Conservation (phyloP, 257 asterid species). For the Solanum clarkiae region DNA sequence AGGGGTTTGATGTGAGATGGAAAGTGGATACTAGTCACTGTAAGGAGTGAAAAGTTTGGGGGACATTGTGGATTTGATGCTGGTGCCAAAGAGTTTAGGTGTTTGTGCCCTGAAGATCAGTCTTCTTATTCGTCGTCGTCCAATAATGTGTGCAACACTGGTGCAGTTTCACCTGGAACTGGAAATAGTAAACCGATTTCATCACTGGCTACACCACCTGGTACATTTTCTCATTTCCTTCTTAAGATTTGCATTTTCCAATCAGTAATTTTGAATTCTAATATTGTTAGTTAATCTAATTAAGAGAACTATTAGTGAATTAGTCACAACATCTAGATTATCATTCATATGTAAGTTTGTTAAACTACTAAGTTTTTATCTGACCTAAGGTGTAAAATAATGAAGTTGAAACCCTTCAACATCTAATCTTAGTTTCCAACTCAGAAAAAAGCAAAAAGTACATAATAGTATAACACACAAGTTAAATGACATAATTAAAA, state of each 20-base stretch:
- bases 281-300: neutral
- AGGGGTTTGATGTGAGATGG: constrained; percentile 37
- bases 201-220: neutral
- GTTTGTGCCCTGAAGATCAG: constrained; percentile 30
- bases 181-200: neutral
- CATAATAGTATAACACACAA: too few relatives aligned
- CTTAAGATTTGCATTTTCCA: neutral
- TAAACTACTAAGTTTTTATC: neutral
- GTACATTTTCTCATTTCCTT: neutral
- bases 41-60: constrained; percentile 26
- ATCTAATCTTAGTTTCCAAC: neutral
- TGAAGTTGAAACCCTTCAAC: neutral
- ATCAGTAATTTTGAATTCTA: neutral
- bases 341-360: neutral
- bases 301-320: neutral
- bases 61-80: constrained; percentile 42
- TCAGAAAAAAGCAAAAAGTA: too few relatives aligned
- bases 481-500: neutral
- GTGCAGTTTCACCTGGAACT: neutral
- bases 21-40: constrained; percentile 21
- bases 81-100: constrained; percentile 14
- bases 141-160: neutral
- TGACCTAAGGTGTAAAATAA: neutral
- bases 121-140: neutral
- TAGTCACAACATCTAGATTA: too few relatives aligned